These are phyloP conservation scores for Epichloe festucae DNA, from an alignment of 2,329 filamentous ascomycete species.

Conservation along the genomic window DNA sequence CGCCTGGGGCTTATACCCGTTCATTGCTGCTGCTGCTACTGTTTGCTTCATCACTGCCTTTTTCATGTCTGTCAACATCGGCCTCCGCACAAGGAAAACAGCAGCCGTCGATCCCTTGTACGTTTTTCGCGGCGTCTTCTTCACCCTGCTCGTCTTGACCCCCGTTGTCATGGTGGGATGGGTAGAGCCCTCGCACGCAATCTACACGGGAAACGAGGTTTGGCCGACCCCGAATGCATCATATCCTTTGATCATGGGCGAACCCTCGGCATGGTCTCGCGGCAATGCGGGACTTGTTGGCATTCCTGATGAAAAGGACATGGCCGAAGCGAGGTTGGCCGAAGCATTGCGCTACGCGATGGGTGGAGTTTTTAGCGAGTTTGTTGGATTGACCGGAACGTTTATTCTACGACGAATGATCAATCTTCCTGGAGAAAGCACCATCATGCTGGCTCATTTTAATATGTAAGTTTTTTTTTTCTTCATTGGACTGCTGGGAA, in stretches of 20 bases:
- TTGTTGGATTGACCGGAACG: background rate
- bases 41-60: conserved; percentile 7
- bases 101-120: conserved; percentile 9
- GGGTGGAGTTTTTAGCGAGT: too few species aligned
- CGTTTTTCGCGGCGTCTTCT: conserved; percentile 13
- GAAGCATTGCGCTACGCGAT: background rate
- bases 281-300: background rate
- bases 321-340: background rate
- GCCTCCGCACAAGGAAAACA: conserved; percentile 2
- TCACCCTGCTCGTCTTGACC: conserved; percentile 11
- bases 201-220: background rate
- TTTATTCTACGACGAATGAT: background rate
- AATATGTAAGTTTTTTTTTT: conserved; percentile 12
- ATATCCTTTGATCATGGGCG: background rate
- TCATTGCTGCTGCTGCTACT: conserved; percentile 9
- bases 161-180: conserved; percentile 9
- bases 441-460: conserved; percentile 10
- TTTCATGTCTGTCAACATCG: conserved; percentile 8
- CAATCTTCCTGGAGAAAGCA: background rate
- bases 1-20: conserved; percentile 8
- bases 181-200: background rate
- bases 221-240: background rate
- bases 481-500: background rate
- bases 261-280: background rate
- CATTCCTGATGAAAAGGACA: background rate